Evolutionary conservation across 192 early-diverging fungal genomes (phyloP).

Genomic region (Podila horticola): DNA sequence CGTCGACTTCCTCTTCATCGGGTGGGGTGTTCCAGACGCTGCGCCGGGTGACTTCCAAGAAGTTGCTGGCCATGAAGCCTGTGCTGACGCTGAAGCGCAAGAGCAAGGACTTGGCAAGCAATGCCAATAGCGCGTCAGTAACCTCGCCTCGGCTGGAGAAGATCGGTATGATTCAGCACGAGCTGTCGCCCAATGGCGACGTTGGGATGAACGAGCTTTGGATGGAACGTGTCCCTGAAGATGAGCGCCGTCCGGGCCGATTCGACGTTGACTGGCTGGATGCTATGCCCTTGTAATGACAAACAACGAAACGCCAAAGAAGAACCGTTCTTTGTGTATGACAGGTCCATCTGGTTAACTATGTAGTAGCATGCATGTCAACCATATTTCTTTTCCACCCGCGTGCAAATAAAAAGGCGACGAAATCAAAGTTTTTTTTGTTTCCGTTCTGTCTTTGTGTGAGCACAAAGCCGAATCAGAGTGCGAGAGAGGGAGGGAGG

Average conservation of each 20-base stretch:
- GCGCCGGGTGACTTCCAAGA: background rate
- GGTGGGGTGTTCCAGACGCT: background rate
- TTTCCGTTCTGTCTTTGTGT: too few species aligned
- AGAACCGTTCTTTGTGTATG: too few species aligned
- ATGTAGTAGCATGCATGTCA: too few species aligned
- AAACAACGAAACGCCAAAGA: background rate
- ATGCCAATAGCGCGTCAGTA: background rate
- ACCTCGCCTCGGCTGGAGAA: too few species aligned
- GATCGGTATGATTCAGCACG: background rate
- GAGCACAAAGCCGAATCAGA: too few species aligned
- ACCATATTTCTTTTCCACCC: too few species aligned
- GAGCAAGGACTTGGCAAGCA: background rate
- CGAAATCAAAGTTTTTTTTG: too few species aligned
- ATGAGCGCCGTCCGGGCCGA: background rate
- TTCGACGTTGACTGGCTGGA: conserved; percentile 5
- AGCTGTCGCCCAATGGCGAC: background rate
- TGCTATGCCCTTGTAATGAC: background rate
- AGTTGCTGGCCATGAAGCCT: background rate
- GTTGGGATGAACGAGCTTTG: background rate
- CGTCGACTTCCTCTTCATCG: background rate
- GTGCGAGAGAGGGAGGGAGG: too few species aligned
- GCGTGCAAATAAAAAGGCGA: too few species aligned
- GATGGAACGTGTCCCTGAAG: background rate
- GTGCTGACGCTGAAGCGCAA: background rate
- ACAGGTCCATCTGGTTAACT: too few species aligned